Base-by-base conservation (phyloP, 2,329 filamentous ascomycete genomes). In the Exophiala lecanii-corni region DNA sequence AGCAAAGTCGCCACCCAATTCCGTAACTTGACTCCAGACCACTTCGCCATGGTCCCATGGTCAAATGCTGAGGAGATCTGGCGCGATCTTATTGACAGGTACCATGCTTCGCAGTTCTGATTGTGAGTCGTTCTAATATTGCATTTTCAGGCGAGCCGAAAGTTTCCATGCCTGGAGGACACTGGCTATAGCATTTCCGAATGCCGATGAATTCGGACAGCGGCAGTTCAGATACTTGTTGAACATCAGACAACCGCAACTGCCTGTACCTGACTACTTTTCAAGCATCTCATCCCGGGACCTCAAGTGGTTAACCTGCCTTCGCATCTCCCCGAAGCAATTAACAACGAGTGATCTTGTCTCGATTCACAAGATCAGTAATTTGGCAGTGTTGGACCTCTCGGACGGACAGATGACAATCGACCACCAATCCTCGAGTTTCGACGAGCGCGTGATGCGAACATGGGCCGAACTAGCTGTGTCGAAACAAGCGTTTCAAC, bases 121-220 rank as follows among this genome's bases (percentile, higher is more conserved):
- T 12, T 6, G 23, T 12, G 7, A 26, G 23, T 12, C 23, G 7
- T 6, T 12, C 12, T 12, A 26, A 7, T 6, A 7, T 6, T 26
- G 6, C 23, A 7, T 26, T 12, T 7, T 12, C 30, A 50, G 45
- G 23, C 39, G 47, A 26, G 13, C 38, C 26, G 55, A 60, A 46
- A 71, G 64, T 16, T 51, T 69, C 19, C 57, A 68, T 39, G 63
- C 67, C 53, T 71, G 68, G 68, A 68, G 65, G 30, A 54, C 68
- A n/a, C 59, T 69, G 39, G 60, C 61, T 12, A 59, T 53, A 3
- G 56, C 49, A 13, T 70, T 70, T 51, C 61, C 63, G 6, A 30
- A 33, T 26, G 26, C 48, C 23, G 28, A 39, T 6, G 50, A 67
- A 25, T 68, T 71, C 28, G 50, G 47, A 5, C 21, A 55, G 15